Evolutionary conservation across 2,329 filamentous ascomycete species (phyloP).

Genomic region (Nemania sp.): DNA sequence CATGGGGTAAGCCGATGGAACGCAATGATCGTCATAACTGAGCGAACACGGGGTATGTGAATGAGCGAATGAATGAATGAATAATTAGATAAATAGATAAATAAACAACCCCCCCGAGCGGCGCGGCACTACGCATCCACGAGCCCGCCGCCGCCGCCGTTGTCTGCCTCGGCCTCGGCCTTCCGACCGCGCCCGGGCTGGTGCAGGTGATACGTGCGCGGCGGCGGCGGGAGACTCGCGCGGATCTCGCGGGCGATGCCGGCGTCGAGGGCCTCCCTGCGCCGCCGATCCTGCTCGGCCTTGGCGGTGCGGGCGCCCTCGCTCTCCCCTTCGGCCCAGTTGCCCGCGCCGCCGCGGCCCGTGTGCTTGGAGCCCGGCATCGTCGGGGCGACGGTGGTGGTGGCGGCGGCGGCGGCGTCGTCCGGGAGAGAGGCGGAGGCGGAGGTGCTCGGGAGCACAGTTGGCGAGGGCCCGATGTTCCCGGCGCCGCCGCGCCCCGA

Average conservation of each 20-base stretch:
- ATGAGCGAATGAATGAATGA: too few relatives aligned
- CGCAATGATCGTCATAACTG: too few relatives aligned
- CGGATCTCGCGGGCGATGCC: conserved; percentile 36
- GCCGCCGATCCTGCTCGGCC: conserved; percentile 36
- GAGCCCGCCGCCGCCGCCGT: neutral
- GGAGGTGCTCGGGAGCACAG: conserved; percentile 21
- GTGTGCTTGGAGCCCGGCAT: conserved; percentile 27
- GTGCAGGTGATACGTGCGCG: conserved; percentile 36
- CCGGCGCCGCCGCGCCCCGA: conserved; percentile 65
- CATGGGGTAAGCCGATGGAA: too few relatives aligned
- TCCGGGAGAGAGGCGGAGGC: neutral
- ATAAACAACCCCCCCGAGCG: too few relatives aligned
- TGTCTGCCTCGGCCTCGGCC: conserved; percentile 19
- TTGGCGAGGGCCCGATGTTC: conserved; percentile 55
- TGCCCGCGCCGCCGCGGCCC: conserved; percentile 63
- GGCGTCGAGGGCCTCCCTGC: conserved; percentile 38
- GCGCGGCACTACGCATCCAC: too few relatives aligned
- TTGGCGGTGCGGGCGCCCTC: conserved; percentile 17
- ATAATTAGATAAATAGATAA: too few relatives aligned
- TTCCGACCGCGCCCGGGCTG: conserved; percentile 32
- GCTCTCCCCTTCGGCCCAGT: conserved; percentile 42
- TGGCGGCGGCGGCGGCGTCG: neutral
- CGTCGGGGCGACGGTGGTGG: neutral
- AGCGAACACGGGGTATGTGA: too few relatives aligned
- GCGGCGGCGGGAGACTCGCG: conserved; percentile 36